Conservation (phyloP, 2,329 filamentous ascomycete genomes). For the Arthrinium phaeospermum region DNA sequence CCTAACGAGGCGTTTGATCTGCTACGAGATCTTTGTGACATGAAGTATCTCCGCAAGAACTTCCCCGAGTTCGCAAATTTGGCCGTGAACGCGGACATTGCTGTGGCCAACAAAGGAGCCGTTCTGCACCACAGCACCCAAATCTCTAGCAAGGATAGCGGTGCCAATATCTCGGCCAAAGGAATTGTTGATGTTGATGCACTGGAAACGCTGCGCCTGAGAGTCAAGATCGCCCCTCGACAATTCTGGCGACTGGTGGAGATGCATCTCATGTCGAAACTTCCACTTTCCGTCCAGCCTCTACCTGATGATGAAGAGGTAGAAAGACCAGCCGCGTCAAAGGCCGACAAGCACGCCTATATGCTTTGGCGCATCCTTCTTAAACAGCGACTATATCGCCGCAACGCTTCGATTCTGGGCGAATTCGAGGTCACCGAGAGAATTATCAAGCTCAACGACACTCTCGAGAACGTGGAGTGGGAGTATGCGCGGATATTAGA, state of each 20-base stretch:
- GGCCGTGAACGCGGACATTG: conserved; percentile 57
- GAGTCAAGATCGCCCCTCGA: conserved; percentile 75
- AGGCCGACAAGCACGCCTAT: conserved; percentile 66
- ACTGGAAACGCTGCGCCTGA: conserved; percentile 61
- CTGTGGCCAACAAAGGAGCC: conserved; percentile 54
- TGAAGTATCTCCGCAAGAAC: conserved; percentile 65
- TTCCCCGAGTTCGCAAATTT: conserved; percentile 63
- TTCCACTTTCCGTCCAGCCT: conserved; percentile 63
- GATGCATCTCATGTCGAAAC: conserved; percentile 71
- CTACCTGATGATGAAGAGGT: conserved; percentile 39
- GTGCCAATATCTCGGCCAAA: conserved; percentile 37
- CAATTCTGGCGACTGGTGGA: conserved; percentile 79
- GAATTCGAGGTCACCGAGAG: conserved; percentile 73
- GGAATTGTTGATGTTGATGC: conserved; percentile 62
- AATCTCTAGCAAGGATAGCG: conserved; percentile 31
- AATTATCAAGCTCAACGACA: conserved; percentile 74
- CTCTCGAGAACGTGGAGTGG: conserved; percentile 69
- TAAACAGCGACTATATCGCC: conserved; percentile 78
- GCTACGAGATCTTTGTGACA: conserved; percentile 76
- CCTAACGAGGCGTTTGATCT: conserved; percentile 88
- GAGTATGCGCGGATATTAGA: conserved; percentile 73
- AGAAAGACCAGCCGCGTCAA: conserved; percentile 44
- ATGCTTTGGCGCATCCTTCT: conserved; percentile 75
- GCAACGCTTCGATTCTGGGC: conserved; percentile 73
- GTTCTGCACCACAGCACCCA: conserved; percentile 36